phyloP scores from a whole-genome alignment of 768 basidiomycete genomes.

The Candolleomyces efflorescens region DNA sequence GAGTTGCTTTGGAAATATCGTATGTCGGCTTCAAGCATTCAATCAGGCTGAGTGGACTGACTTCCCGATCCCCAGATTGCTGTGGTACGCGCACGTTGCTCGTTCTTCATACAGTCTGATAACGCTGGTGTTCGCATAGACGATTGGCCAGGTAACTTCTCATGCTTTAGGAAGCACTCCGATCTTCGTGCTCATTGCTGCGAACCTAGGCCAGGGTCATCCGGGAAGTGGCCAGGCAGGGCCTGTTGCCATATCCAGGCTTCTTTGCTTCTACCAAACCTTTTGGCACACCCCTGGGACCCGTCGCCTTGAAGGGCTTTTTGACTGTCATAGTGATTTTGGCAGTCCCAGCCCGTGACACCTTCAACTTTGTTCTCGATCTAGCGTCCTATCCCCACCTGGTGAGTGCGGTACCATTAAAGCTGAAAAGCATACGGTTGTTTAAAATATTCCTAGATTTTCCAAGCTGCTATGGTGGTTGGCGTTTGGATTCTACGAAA shows the following conservation, averaged over 20 bases:
- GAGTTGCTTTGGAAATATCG: conserved; percentile 36
- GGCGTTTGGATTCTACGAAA: conserved; percentile 29
- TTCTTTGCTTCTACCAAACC: conserved; percentile 47
- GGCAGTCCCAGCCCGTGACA: conserved; percentile 30
- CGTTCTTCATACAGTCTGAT: too few species aligned
- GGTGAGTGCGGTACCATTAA: conserved; percentile 21
- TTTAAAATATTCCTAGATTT: conserved; percentile 25
- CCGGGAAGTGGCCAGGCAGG: conserved; percentile 50
- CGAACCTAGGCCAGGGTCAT: conserved; percentile 35
- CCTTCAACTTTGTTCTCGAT: conserved; percentile 35
- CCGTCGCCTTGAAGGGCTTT: conserved; percentile 34
- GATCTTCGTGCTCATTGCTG: not conserved
- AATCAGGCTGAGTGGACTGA: not conserved
- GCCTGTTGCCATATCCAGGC: conserved; percentile 42
- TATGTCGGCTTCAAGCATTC: conserved; percentile 12
- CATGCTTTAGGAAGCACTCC: not conserved
- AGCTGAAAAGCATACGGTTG: conserved; percentile 12
- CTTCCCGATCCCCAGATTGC: not conserved
- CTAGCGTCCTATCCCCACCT: conserved; percentile 35
- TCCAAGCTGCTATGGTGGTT: conserved; percentile 24
- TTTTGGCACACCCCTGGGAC: conserved; percentile 44
- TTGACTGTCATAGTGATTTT: conserved; percentile 40
- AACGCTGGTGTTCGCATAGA: conserved; percentile 10
- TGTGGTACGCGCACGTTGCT: not conserved
- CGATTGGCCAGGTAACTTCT: conserved; percentile 22